Evolutionary conservation across 352 stramenopile species (phyloP).

Genomic region (Pythium sukuiense): DNA sequence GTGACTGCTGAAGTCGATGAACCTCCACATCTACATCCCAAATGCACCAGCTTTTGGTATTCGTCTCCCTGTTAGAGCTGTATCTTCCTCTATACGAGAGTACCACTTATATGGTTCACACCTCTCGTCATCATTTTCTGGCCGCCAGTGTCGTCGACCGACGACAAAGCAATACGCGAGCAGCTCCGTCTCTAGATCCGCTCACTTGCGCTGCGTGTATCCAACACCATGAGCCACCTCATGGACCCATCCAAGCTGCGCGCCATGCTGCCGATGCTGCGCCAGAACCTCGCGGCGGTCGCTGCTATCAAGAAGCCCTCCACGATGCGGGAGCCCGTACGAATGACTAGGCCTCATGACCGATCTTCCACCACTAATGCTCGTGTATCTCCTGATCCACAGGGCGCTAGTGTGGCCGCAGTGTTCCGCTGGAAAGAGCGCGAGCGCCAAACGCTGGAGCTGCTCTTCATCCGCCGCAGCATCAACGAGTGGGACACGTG

Average conservation of each 20-base stretch:
- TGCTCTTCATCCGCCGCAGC: conserved; percentile 75
- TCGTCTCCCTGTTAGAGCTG: not conserved
- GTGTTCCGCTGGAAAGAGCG: conserved; percentile 81
- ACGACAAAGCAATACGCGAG: not conserved
- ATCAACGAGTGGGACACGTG: conserved; percentile 77
- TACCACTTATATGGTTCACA: not conserved
- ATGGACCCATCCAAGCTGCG: conserved; percentile 45
- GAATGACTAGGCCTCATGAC: not conserved
- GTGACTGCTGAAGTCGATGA: not conserved
- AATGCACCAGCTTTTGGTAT: not conserved
- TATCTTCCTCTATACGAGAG: not conserved
- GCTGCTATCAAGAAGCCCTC: conserved; percentile 28
- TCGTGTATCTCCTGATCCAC: not conserved
- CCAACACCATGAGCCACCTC: conserved; percentile 29
- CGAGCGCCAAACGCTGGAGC: conserved; percentile 58
- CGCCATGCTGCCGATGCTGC: conserved; percentile 52
- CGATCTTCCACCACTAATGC: not conserved
- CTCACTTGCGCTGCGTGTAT: not conserved
- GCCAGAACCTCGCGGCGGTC: conserved; percentile 52
- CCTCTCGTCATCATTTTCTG: not conserved
- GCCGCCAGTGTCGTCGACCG: not conserved
- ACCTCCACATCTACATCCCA: not conserved
- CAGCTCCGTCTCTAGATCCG: not conserved
- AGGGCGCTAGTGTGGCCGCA: conserved; percentile 76
- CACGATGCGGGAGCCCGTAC: conserved; percentile 35